Evolutionary conservation across 192 early-diverging fungal species (phyloP).

Genomic region (Pilaira anomala): DNA sequence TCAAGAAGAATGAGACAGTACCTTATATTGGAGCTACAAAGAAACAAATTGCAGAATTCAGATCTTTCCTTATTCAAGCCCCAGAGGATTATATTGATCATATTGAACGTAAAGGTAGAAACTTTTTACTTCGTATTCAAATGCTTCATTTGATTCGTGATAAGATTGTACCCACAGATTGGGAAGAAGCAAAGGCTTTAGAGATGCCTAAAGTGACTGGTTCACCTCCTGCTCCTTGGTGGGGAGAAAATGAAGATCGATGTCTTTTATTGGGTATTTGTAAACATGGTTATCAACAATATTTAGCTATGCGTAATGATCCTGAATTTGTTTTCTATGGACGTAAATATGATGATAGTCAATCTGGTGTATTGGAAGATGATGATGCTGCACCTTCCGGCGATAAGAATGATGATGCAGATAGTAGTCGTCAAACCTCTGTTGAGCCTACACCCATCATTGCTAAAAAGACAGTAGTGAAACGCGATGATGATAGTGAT

Average conservation of each 20-base stretch:
- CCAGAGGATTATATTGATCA: conserved; percentile 73
- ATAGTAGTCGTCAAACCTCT: background rate
- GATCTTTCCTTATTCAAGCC: conserved; percentile 69
- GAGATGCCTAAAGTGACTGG: conserved; percentile 66
- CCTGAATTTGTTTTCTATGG: conserved; percentile 54
- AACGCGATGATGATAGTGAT: conserved; percentile 24
- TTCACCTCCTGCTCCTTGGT: conserved; percentile 58
- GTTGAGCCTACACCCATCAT: background rate
- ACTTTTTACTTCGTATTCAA: conserved; percentile 68
- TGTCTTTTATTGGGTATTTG: conserved; percentile 75
- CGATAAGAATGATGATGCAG: background rate
- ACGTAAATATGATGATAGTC: conserved; percentile 47
- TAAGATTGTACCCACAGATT: conserved; percentile 62
- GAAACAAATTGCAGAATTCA: conserved; percentile 62
- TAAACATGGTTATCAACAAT: conserved; percentile 74
- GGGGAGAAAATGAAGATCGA: conserved; percentile 76
- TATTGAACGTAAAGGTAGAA: conserved; percentile 64
- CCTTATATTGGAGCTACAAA: conserved; percentile 66
- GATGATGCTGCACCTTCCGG: conserved; percentile 22
- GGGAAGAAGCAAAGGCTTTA: conserved; percentile 57
- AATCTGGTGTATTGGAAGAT: conserved; percentile 34
- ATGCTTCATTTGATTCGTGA: conserved; percentile 75
- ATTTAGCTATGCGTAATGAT: conserved; percentile 48
- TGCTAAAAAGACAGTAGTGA: background rate
- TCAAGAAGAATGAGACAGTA: conserved; percentile 46